A percentile compares a stretch with the other conserved stretches of the same genome.
Evolutionary conservation across 2,329 filamentous ascomycete species (phyloP).

Genomic region (Arachnopeziza araneosa): DNA sequence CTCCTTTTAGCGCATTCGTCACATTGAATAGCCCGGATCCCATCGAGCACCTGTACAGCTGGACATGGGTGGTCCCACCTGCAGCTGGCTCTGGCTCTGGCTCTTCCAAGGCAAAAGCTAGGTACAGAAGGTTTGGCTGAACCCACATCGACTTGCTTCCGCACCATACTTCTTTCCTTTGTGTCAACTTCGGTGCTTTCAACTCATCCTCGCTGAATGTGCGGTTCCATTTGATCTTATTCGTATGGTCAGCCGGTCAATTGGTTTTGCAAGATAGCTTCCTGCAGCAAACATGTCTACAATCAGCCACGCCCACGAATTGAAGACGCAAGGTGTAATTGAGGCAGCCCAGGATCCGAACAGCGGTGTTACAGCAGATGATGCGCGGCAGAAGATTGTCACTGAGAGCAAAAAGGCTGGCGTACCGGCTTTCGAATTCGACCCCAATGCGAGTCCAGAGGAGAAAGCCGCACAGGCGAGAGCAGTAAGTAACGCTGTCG

Average conservation of each 20-base stretch:
- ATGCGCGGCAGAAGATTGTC: slow-evolving; percentile 68
- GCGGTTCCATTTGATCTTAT: not conserved
- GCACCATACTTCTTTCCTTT: not conserved
- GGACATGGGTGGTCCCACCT: not conserved
- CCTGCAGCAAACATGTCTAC: slow-evolving; percentile 20
- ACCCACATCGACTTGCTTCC: not conserved
- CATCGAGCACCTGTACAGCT: not conserved
- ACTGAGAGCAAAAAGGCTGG: slow-evolving; percentile 75
- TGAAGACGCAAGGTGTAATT: slow-evolving; percentile 75
- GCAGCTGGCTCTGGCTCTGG: not conserved
- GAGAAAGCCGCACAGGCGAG: slow-evolving; percentile 77
- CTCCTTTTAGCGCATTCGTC: not conserved
- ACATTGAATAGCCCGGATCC: not conserved
- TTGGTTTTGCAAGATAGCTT: slow-evolving; percentile 7
- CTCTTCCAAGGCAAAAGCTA: not conserved
- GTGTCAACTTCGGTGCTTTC: not conserved
- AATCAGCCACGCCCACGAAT: slow-evolving; percentile 47
- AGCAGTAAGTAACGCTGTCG: slow-evolving; percentile 53
- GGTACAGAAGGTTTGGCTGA: not conserved
- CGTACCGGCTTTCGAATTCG: slow-evolving; percentile 74
- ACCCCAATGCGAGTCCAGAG: slow-evolving; percentile 76
- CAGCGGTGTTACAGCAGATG: slow-evolving; percentile 60
- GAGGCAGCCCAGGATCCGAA: slow-evolving; percentile 71
- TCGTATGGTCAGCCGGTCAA: slow-evolving; percentile 11
- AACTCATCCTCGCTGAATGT: not conserved